phyloP scores from a whole-genome alignment of 257 asterid genomes.

The Nicotiana noctiflora region DNA sequence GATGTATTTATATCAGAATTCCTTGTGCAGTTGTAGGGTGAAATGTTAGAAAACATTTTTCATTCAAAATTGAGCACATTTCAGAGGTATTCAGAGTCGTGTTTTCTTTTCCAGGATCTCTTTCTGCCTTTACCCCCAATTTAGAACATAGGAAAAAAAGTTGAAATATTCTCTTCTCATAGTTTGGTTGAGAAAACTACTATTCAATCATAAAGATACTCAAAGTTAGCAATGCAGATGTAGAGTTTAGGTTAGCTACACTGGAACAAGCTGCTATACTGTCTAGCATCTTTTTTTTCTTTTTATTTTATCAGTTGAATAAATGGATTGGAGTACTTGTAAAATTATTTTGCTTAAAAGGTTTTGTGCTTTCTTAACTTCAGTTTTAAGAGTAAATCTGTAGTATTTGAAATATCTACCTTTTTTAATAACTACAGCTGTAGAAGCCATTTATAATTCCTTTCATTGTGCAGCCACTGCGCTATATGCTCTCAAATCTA shows the following conservation, averaged over 20 bases:
- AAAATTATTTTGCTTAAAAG: background rate
- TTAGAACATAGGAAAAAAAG: background rate
- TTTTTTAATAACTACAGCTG: background rate
- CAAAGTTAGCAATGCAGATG: background rate
- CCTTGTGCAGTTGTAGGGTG: background rate
- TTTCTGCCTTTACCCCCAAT: background rate
- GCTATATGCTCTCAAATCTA: slow-evolving; percentile 50
- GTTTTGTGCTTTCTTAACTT: background rate
- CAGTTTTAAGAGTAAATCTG: background rate
- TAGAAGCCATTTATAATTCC: background rate
- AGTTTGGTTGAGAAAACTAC: background rate
- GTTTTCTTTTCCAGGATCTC: background rate
- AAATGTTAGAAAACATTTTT: background rate
- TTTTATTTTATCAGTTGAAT: background rate
- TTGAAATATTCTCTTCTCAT: background rate
- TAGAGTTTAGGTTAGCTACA: background rate
- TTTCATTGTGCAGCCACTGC: slow-evolving; percentile 49
- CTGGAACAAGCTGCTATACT: background rate
- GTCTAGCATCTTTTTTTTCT: background rate
- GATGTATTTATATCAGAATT: background rate
- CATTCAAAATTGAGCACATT: background rate
- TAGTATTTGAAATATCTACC: background rate
- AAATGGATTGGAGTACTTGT: background rate
- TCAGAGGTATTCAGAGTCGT: background rate
- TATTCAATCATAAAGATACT: background rate